Conservation (phyloP, 768 basidiomycete species). For the Mycena galopus region DNA sequence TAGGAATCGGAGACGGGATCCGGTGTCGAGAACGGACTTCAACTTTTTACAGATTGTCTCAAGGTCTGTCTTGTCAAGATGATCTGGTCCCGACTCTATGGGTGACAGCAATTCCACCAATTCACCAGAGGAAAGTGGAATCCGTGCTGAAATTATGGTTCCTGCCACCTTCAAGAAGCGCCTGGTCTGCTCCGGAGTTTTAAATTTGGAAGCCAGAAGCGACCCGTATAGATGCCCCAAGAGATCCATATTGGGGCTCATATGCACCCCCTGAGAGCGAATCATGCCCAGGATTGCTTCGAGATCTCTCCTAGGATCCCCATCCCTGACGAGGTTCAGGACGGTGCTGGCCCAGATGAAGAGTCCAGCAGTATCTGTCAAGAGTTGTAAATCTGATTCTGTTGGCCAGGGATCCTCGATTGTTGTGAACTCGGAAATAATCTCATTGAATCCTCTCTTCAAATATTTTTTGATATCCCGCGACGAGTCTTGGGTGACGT, state of each 20-base stretch:
- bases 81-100: no score
- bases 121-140: not conserved
- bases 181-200: not conserved
- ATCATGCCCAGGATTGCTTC: not conserved
- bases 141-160: slow-evolving; percentile 1
- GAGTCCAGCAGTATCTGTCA: not conserved
- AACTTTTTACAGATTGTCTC: not conserved
- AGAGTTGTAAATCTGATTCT: not conserved
- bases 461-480: slow-evolving; percentile 5
- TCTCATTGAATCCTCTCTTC: not conserved
- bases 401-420: slow-evolving; percentile 1
- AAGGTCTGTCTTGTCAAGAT: not conserved
- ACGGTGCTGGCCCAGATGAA: slow-evolving; percentile 23
- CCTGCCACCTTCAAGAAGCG: not conserved
- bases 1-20: not conserved
- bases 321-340: not conserved
- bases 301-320: not conserved
- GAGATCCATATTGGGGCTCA: not conserved
- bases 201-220: not conserved
- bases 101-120: not conserved
- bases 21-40: not conserved
- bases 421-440: not conserved
- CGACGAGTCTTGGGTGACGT: not conserved
- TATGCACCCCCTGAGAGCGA: not conserved
- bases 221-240: not conserved